Conservation (phyloP, 345 rosid species). For the Aquilaria malaccensis region DNA sequence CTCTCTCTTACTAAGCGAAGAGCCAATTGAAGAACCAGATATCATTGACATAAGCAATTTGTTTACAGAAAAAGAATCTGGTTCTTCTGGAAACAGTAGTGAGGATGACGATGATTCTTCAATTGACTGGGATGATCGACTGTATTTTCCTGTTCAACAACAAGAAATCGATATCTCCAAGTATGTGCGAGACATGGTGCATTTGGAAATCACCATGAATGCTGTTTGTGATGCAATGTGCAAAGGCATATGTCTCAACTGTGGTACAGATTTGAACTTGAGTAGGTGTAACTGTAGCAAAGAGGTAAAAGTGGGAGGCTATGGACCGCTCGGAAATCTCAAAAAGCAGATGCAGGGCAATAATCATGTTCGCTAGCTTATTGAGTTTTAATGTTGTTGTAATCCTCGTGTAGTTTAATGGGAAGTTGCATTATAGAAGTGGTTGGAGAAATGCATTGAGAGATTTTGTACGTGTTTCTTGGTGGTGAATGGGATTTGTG, state of each 20-base stretch:
- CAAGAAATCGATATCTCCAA: slow-evolving; percentile 80
- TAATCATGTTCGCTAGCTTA: too few species aligned
- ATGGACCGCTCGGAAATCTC: slow-evolving; percentile 65
- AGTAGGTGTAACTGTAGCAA: slow-evolving; percentile 50
- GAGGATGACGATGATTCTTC: slow-evolving; percentile 45
- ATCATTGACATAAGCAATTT: slow-evolving; percentile 44
- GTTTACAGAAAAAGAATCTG: slow-evolving; percentile 26
- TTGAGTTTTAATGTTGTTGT: too few species aligned
- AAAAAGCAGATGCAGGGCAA: slow-evolving; percentile 47
- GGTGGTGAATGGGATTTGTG: too few species aligned
- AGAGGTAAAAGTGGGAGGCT: slow-evolving; percentile 35
- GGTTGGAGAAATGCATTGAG: too few species aligned
- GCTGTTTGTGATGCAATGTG: slow-evolving; percentile 65
- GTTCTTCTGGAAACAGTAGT: slow-evolving; percentile 18
- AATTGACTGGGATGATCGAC: slow-evolving; percentile 76
- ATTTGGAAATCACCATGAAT: slow-evolving; percentile 60
- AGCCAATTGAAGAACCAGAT: slow-evolving; percentile 67
- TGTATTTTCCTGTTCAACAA: slow-evolving; percentile 58
- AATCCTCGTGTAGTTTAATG: too few species aligned
- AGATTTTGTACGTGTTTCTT: too few species aligned
- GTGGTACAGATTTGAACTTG: slow-evolving; percentile 69
- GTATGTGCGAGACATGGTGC: slow-evolving; percentile 74
- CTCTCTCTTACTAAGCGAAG: slow-evolving; percentile 58
- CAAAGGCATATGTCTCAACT: slow-evolving; percentile 72
- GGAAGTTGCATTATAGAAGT: too few species aligned